Conservation (phyloP, 768 basidiomycete species). For the Pulveroboletus sp. region DNA sequence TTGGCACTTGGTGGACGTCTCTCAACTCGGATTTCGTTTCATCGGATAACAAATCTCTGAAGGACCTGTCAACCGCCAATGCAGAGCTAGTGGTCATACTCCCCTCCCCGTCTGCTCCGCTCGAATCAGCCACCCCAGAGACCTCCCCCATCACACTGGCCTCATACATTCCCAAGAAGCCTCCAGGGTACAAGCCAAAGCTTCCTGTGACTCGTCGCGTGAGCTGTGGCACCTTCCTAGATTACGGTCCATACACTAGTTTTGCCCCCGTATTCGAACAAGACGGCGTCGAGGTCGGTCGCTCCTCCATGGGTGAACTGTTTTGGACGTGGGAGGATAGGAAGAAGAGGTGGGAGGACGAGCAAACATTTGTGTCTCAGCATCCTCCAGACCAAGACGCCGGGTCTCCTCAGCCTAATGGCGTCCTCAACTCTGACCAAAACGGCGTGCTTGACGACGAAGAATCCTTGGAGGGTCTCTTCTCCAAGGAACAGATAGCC, state of each 20-base stretch:
- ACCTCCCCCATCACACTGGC: constrained; percentile 44
- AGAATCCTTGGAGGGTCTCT: constrained; percentile 46
- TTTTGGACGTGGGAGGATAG: constrained; percentile 49
- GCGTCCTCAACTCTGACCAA: constrained; percentile 6
- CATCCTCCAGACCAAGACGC: not conserved
- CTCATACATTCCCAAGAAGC: constrained; percentile 48
- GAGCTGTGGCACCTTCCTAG: constrained; percentile 65
- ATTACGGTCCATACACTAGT: constrained; percentile 71
- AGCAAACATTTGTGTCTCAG: constrained; percentile 9
- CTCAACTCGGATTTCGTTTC: constrained; percentile 45
- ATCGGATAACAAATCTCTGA: constrained; percentile 39
- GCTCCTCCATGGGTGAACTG: constrained; percentile 55
- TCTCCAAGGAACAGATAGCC: constrained; percentile 52
- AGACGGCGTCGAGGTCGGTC: constrained; percentile 68
- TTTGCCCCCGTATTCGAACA: constrained; percentile 81
- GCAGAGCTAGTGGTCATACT: constrained; percentile 76
- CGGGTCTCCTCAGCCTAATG: constrained; percentile 11
- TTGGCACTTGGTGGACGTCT: constrained; percentile 77
- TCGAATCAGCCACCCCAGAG: constrained; percentile 24
- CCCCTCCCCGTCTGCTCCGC: constrained; percentile 49
- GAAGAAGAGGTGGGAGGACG: constrained; percentile 29
- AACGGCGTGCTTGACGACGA: constrained; percentile 31
- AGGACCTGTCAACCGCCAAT: constrained; percentile 55
- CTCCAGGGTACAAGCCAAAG: constrained; percentile 38
- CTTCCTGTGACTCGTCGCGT: constrained; percentile 51